Evolutionary conservation across 106 monocot species (phyloP), one percentile per base, ranked within the genome.

Genomic region (Triglochin maritima): DNA sequence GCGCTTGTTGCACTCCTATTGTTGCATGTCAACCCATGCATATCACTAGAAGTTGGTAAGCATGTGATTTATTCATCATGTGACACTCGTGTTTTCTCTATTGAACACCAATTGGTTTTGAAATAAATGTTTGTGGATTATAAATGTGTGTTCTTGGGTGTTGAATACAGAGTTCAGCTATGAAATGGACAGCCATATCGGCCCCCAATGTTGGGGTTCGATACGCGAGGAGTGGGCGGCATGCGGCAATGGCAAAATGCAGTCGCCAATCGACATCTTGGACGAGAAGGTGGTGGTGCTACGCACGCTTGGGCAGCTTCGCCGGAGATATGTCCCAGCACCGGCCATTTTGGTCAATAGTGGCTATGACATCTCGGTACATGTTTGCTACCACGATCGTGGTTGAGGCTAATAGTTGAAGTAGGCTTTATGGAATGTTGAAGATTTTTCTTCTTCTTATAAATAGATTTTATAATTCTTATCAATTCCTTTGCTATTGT

Each of bases 191-290:
- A 14, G 4, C 48, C 7, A 15, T 0, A 48, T 13, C 6, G 86
- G 86, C 0, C 87, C 87, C 2, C 29, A 80, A 4, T 70, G 76
- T 5, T 91, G 90, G 90, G 81, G 80, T 7, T 70, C 46, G 43
- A 67, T 91, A 42, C 74, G 56, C 71, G 50, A 79, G 0, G 73
- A 58, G 0, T 87, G 63, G 60, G 10, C 47, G 10, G 2, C 59
- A 1, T 91, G 90, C 76, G 66, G 72, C 43, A 52, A 59, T 0
- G 90, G 90, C 3, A 72, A 16, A 0, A 59, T 50, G 3, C 90
- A 91, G 47, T 91, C 90, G 46, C 87, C 90, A 1, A 77, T 91
- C 57, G 49, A 86, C 74, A 80, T 91, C 62, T 50, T 70, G 6
- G 62, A 69, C 29, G 57, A 72, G 6, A 49, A 72, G 4, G 57